Conservation (phyloP, 2,329 filamentous ascomycete genomes). For the Fusarium nodosum region DNA sequence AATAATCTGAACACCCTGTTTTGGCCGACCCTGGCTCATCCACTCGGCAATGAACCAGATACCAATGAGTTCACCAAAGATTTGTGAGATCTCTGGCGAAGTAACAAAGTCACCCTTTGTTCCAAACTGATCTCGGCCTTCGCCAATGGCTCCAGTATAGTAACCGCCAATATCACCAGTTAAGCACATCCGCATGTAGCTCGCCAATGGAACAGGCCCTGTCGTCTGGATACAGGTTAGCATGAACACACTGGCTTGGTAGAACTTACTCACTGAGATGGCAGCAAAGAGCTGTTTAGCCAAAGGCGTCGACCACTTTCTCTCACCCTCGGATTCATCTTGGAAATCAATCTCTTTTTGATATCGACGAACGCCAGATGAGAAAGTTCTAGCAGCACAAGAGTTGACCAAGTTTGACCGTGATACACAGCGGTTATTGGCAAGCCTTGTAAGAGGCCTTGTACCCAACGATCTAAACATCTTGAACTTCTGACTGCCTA, state of each 20-base stretch:
- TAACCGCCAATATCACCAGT: constrained; percentile 93
- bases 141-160: constrained; percentile 81
- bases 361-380: constrained; percentile 38
- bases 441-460: constrained; percentile 28
- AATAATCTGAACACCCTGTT: constrained; percentile 84
- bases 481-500: not conserved
- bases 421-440: constrained; percentile 28
- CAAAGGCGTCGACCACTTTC: constrained; percentile 91
- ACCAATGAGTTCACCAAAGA: constrained; percentile 94
- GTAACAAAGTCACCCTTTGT: constrained; percentile 94
- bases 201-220: constrained; percentile 89
- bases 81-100: constrained; percentile 95
- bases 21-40: constrained; percentile 87
- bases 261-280: constrained; percentile 74
- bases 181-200: constrained; percentile 98
- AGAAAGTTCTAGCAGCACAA: constrained; percentile 47
- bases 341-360: constrained; percentile 31
- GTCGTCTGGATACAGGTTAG: constrained; percentile 66
- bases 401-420: constrained; percentile 21
- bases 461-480: constrained; percentile 42
- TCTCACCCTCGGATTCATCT: constrained; percentile 53
- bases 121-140: constrained; percentile 89
- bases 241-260: not conserved
- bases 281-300: constrained; percentile 89
- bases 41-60: constrained; percentile 98